Evolutionary conservation across 495 filamentous ascomycete genomes (phyloP).

Genomic region (Daldinia childiae): DNA sequence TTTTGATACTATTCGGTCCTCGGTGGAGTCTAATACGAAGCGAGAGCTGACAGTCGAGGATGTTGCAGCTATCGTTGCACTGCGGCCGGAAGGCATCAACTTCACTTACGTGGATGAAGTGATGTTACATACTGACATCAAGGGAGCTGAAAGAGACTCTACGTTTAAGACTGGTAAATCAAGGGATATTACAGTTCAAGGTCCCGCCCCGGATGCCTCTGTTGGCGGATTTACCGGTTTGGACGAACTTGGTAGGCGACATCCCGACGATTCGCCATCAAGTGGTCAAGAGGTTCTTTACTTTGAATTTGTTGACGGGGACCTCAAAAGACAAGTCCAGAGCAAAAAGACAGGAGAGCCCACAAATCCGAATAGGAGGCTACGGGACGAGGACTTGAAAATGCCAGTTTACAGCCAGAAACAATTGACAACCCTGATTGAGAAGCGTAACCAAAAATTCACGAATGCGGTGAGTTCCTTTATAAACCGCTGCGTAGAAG

Average conservation of each 20-base stretch:
- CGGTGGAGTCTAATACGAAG: slow-evolving; percentile 85
- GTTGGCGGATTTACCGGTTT: slow-evolving; percentile 60
- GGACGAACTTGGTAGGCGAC: slow-evolving; percentile 48
- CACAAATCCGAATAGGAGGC: slow-evolving; percentile 67
- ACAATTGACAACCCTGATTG: slow-evolving; percentile 89
- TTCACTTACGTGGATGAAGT: slow-evolving; percentile 90
- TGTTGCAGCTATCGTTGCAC: slow-evolving; percentile 79
- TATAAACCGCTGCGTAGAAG: slow-evolving; percentile 73
- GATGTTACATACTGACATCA: slow-evolving; percentile 78
- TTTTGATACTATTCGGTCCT: slow-evolving; percentile 82
- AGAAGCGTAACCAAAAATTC: slow-evolving; percentile 91
- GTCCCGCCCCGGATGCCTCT: slow-evolving; percentile 58
- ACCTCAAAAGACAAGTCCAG: slow-evolving; percentile 82
- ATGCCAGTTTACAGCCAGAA: slow-evolving; percentile 95
- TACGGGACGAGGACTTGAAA: slow-evolving; percentile 81
- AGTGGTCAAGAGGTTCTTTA: slow-evolving; percentile 73
- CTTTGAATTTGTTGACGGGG: slow-evolving; percentile 93
- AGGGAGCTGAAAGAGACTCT: slow-evolving; percentile 67
- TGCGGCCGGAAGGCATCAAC: slow-evolving; percentile 78
- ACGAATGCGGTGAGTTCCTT: slow-evolving; percentile 78
- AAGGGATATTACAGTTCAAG: slow-evolving; percentile 51
- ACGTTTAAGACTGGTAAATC: slow-evolving; percentile 58
- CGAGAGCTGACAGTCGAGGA: slow-evolving; percentile 75
- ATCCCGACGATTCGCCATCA: slow-evolving; percentile 46
- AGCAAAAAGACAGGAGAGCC: slow-evolving; percentile 76